phyloP scores from a whole-genome alignment of 1,284 basidiomycete species.

The Tylopilus sp. region DNA sequence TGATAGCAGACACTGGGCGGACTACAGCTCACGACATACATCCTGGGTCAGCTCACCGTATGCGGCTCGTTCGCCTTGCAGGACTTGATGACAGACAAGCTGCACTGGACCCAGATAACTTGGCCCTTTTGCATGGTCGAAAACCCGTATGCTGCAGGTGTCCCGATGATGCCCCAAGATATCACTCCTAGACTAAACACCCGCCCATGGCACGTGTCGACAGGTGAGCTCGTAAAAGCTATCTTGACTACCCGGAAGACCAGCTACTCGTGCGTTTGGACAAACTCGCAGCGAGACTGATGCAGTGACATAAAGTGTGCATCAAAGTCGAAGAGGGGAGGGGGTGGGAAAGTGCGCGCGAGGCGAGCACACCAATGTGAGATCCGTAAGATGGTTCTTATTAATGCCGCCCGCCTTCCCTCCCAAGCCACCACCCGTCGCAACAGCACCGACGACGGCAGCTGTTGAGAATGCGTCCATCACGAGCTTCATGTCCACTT shows the following conservation, averaged over 20 bases:
- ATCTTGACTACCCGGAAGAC: conserved; percentile 71
- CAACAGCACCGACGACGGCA: conserved; percentile 87
- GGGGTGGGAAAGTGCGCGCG: conserved; percentile 69
- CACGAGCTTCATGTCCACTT: conserved; percentile 99
- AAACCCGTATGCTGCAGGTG: conserved; percentile 71
- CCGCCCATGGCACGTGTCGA: conserved; percentile 55
- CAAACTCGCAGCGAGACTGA: conserved; percentile 71
- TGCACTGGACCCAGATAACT: conserved; percentile 73
- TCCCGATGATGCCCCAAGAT: conserved; percentile 95
- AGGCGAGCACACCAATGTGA: conserved; percentile 80
- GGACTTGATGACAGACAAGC: conserved; percentile 67
- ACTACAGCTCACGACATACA: conserved; percentile 90
- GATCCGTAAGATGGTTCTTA: conserved; percentile 76
- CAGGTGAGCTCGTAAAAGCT: conserved; percentile 58
- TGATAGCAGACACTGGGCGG: conserved; percentile 81
- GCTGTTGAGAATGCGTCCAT: conserved; percentile 99
- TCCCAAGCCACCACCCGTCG: conserved; percentile 42
- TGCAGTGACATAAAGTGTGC: conserved; percentile 71
- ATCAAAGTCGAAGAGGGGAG: conserved; percentile 89
- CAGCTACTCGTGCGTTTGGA: conserved; percentile 74
- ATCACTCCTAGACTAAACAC: conserved; percentile 93
- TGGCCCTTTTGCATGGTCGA: conserved; percentile 49
- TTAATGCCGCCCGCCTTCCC: conserved; percentile 25
- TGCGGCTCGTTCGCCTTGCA: conserved; percentile 82
- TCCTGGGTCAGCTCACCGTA: conserved; percentile 84